phyloP scores from a whole-genome alignment of 805 yeast species.

The Saccharomycopsis fodiens region DNA sequence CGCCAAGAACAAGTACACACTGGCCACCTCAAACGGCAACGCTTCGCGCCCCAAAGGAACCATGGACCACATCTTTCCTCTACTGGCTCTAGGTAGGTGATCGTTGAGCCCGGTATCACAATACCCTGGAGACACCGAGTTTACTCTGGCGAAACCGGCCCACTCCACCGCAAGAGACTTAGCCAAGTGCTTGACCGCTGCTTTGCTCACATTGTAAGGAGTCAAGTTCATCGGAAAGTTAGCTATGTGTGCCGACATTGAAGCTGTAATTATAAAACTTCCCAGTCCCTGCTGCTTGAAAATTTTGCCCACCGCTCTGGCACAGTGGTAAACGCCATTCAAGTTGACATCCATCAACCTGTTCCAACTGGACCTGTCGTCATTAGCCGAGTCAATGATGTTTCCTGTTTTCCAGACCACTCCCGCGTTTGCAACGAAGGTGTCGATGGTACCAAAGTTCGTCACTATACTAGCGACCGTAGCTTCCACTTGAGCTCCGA shows the following conservation, averaged over 20 bases:
- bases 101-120: conserved; percentile 37
- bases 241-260: conserved; percentile 84
- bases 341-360: conserved; percentile 68
- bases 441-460: conserved; percentile 75
- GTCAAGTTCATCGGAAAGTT: conserved; percentile 85
- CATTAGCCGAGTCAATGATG: conserved; percentile 38
- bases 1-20: conserved; percentile 44
- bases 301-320: conserved; percentile 62
- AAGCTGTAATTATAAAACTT: conserved; percentile 74
- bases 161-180: conserved; percentile 80
- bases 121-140: conserved; percentile 46
- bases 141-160: conserved; percentile 57
- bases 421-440: conserved; percentile 87
- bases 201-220: conserved; percentile 75
- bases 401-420: conserved; percentile 72
- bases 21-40: conserved; percentile 39
- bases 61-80: conserved; percentile 27
- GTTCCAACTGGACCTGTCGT: conserved; percentile 48
- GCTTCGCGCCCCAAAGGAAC: conserved; percentile 42
- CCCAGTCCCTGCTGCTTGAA: conserved; percentile 67
- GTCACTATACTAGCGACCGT: conserved; percentile 41
- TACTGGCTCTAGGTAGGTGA: conserved; percentile 23
- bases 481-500: conserved; percentile 39
- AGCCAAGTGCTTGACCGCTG: conserved; percentile 69
- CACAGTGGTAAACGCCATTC: conserved; percentile 74